Percentiles rank a stretch among this genome's conserved stretches.
phyloP scores from a whole-genome alignment of 2,329 filamentous ascomycete genomes.

The Sclerotinia subarctica region DNA sequence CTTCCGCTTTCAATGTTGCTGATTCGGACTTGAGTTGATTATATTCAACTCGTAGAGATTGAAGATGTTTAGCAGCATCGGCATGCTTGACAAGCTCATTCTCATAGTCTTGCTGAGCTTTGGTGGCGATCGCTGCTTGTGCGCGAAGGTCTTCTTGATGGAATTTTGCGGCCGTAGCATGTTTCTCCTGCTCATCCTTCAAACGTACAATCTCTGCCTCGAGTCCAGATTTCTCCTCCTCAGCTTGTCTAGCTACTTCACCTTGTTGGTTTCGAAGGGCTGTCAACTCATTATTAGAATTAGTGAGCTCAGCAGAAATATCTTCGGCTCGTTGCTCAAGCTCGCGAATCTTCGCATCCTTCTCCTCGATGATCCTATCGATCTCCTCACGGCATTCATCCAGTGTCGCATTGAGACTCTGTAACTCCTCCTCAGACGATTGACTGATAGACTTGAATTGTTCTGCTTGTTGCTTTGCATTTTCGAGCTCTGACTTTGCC shows the following conservation, averaged over 20 bases:
- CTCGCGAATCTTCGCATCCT: constrained; percentile 75
- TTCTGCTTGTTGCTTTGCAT: constrained; percentile 75
- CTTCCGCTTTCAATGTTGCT: constrained; percentile 71
- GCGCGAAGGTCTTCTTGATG: constrained; percentile 89
- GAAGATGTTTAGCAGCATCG: constrained; percentile 83
- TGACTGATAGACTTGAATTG: constrained; percentile 88
- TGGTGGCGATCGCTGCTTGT: constrained; percentile 88
- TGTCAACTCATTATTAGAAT: constrained; percentile 78
- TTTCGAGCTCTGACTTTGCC: constrained; percentile 74
- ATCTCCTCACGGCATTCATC: constrained; percentile 88
- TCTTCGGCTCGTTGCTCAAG: constrained; percentile 81
- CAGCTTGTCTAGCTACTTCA: constrained; percentile 65
- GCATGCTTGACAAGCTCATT: constrained; percentile 92
- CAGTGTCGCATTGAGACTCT: constrained; percentile 73
- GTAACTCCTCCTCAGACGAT: constrained; percentile 79
- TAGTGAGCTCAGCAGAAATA: constrained; percentile 74
- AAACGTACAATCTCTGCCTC: constrained; percentile 77
- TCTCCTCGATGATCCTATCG: constrained; percentile 70
- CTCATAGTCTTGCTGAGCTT: constrained; percentile 94
- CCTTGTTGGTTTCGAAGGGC: constrained; percentile 75
- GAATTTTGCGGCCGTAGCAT: constrained; percentile 74
- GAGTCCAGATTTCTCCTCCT: constrained; percentile 77
- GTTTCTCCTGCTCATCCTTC: constrained; percentile 78
- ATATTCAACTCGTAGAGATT: constrained; percentile 73
- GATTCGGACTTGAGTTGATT: constrained; percentile 79